Conservation (phyloP, 2,329 filamentous ascomycete genomes). For the Monosporascus sp. region DNA sequence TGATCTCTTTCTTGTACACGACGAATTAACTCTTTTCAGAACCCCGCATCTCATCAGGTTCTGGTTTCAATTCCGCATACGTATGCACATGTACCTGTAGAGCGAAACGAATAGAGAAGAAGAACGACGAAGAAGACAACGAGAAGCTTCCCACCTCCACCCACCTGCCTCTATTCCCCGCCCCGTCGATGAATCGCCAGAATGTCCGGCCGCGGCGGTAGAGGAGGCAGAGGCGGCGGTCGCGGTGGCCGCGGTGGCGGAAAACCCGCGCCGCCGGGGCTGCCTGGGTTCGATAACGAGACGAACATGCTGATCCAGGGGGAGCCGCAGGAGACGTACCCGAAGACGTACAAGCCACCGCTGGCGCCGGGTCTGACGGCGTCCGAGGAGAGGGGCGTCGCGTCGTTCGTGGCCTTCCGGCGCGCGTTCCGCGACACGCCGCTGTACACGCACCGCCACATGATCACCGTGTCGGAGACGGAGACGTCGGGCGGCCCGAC, state of each 20-base stretch:
- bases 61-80: neutral
- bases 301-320: conserved; percentile 43
- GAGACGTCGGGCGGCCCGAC: conserved; percentile 13
- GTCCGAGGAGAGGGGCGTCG: conserved; percentile 43
- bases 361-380: conserved; percentile 37
- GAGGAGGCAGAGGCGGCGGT: conserved; percentile 42
- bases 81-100: neutral
- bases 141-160: too few species aligned
- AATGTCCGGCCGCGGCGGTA: conserved; percentile 50
- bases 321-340: conserved; percentile 55
- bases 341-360: conserved; percentile 44
- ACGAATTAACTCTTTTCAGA: too few species aligned
- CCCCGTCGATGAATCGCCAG: conserved; percentile 3
- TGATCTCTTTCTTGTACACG: too few species aligned
- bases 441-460: conserved; percentile 52
- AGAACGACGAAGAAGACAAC: neutral
- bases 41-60: neutral
- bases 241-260: conserved; percentile 42
- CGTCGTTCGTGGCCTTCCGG: conserved; percentile 50
- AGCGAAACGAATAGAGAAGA: neutral
- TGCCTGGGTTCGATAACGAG: conserved; percentile 50
- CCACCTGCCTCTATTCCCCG: neutral
- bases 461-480: conserved; percentile 9
- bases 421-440: conserved; percentile 51
- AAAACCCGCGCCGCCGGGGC: conserved; percentile 32